Evolutionary conservation across 75 land plant genomes (phyloP).

Genomic region (Pinus tabuliformis): DNA sequence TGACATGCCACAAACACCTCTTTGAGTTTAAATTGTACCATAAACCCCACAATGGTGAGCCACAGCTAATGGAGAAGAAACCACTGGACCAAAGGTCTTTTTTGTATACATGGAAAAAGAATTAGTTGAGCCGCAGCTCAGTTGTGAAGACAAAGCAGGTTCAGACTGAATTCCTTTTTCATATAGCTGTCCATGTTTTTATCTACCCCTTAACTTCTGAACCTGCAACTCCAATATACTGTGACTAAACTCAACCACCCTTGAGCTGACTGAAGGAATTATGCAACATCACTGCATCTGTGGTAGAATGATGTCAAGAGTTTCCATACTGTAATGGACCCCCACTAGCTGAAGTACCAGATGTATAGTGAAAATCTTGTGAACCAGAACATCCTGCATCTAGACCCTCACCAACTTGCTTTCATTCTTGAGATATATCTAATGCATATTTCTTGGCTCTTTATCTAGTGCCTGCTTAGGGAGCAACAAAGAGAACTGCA

Average conservation of each 20-base stretch:
- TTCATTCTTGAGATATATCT: neutral
- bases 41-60: neutral
- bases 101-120: too few relatives aligned
- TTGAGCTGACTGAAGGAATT: neutral
- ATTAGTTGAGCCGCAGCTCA: neutral
- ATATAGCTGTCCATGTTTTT: neutral
- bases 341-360: neutral
- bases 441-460: neutral
- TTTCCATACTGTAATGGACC: neutral
- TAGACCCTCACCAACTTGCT: neutral
- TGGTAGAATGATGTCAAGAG: neutral
- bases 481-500: neutral
- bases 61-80: neutral
- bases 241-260: conserved; percentile 2
- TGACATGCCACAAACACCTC: neutral
- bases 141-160: neutral
- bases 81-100: conserved; percentile 1
- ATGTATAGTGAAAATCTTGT: neutral
- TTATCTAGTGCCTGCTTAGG: neutral
- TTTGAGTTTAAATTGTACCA: neutral
- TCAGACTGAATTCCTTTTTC: neutral
- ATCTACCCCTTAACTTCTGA: neutral
- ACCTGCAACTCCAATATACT: neutral
- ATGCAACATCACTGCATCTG: neutral
- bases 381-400: neutral